A percentile compares a stretch with the other conserved stretches of the same genome.
Conservation (phyloP, 2,329 filamentous ascomycete genomes). For the Verticillium klebahnii region DNA sequence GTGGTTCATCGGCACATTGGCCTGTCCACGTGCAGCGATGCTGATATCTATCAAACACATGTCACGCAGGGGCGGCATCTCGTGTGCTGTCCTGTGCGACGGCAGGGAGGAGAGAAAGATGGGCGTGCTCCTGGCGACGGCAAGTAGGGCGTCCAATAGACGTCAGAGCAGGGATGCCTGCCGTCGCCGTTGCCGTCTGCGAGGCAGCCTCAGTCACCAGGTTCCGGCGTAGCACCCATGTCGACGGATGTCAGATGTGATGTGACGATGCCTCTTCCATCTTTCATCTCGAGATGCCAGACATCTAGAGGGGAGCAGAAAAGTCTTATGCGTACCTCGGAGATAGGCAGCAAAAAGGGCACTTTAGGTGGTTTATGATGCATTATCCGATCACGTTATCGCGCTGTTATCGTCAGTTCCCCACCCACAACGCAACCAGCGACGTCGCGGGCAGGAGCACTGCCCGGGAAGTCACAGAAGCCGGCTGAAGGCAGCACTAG, state of each 20-base stretch:
- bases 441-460: not conserved
- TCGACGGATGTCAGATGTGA: too few species aligned
- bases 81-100: not conserved
- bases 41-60: not conserved
- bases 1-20: not conserved
- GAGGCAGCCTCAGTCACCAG: too few species aligned
- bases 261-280: too few species aligned
- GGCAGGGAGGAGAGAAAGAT: not conserved
- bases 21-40: not conserved
- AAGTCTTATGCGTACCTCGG: not conserved
- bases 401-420: not conserved
- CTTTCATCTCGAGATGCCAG: too few species aligned
- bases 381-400: not conserved
- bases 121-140: not conserved
- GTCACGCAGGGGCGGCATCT: not conserved
- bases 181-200: too few species aligned
- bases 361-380: not conserved
- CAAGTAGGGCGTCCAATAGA: conserved; percentile 4
- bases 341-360: not conserved
- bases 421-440: not conserved
- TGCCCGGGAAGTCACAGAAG: not conserved
- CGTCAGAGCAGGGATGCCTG: not conserved
- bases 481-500: not conserved
- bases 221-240: too few species aligned
- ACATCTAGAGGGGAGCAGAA: not conserved